These are phyloP conservation scores for Aspergillus phoenicis DNA, from an alignment of 2,329 filamentous ascomycete species.

Conservation along the genomic window DNA sequence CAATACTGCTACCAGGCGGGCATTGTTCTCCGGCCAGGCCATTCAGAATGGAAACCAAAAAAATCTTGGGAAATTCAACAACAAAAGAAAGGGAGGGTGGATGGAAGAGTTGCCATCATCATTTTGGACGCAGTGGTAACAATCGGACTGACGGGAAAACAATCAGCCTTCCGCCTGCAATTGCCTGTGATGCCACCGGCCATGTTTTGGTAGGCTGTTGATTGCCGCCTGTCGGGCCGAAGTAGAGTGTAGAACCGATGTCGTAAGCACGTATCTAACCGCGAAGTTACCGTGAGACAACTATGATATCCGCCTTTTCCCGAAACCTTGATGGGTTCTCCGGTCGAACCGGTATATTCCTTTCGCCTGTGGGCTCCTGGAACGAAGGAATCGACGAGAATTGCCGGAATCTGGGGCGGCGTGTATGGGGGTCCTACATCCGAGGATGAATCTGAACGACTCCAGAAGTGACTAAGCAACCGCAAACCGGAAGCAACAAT, in stretches of 20 bases:
- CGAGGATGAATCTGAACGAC: background rate
- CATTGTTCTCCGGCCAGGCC: slow-evolving; percentile 15
- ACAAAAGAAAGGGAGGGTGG: slow-evolving; percentile 16
- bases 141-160: slow-evolving; percentile 19
- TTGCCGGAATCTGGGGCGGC: slow-evolving; percentile 19
- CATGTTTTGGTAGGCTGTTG: background rate
- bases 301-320: slow-evolving; percentile 37
- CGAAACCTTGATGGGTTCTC: slow-evolving; percentile 23
- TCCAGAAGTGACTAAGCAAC: background rate
- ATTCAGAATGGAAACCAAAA: slow-evolving; percentile 19
- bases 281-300: slow-evolving; percentile 23
- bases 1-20: slow-evolving; percentile 23
- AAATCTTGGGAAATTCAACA: slow-evolving; percentile 9
- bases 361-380: slow-evolving; percentile 9
- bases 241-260: slow-evolving; percentile 11
- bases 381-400: slow-evolving; percentile 25
- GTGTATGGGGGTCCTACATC: background rate
- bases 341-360: slow-evolving; percentile 18
- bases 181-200: background rate
- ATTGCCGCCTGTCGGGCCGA: slow-evolving; percentile 34
- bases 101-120: background rate
- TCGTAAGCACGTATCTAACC: slow-evolving; percentile 8
- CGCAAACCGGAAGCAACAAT: background rate
- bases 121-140: background rate
- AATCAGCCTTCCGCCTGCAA: slow-evolving; percentile 20